Evolutionary conservation across 139 green algal genomes (phyloP), one percentile per base, ranked within the genome.

Genomic region (Chlorella vulgaris): DNA sequence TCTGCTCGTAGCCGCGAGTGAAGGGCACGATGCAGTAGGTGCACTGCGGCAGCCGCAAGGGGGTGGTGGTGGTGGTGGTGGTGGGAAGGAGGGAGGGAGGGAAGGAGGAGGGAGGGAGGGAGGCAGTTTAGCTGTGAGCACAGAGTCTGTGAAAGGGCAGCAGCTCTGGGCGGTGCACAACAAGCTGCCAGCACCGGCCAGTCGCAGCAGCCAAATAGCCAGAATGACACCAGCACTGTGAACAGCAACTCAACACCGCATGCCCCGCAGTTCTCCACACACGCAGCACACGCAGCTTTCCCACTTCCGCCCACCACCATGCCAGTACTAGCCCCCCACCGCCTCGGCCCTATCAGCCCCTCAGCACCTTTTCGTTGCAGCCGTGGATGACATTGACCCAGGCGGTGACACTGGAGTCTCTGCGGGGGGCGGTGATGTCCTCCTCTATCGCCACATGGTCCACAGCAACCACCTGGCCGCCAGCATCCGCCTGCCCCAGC

Each of bases 351-450:
- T 35, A 22, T 29, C 2, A 31, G 3, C 1, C 24, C 55, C 18
- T 28, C 7, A 50, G 31, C 51, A 67, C 71, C 71, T 70, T 74
- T 69, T 99, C 96, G 83, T 99, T 98, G 93, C 96, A 99, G 65
- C 96, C 96, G 81, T 98, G 97, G 78, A 99, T 99, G n/a, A 98
- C 93, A 87, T 99, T 99, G 42, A 99, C 96, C 95, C 96, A 99
- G 24, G 96, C 96, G 0, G 94, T 97, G 62, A 98, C 83, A 78
- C 93, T 42, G 21, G 89, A 95, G 82, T 96, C 93, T 39, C 94
- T 87, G 24, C 94, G 82, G 8, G 96, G 94, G 29, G 89, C 88
- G 6, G 96, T 87, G 70, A 99, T 95, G 83, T 99, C 96, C 86
- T 99, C 96, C 63, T 86, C 51, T 28, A 98, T 95, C 38, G 93